Conservation (phyloP, 371 early-diverging fungal species). For the Actinomortierella wolfii region DNA sequence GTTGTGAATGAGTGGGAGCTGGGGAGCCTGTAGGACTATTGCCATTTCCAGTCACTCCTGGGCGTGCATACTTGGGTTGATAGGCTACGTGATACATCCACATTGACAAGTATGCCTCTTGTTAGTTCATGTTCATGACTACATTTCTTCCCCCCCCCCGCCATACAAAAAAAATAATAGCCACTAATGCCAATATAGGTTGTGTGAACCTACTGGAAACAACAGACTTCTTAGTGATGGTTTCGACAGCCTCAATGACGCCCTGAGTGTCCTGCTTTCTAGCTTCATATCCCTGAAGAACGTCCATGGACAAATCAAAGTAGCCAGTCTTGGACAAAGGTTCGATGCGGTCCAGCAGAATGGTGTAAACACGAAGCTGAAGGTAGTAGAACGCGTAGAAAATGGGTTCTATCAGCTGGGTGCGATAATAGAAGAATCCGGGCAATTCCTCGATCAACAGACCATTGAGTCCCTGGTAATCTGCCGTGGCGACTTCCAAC, state of each 20-base stretch:
- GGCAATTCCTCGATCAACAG: slow-evolving; percentile 74
- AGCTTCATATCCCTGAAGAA: slow-evolving; percentile 33
- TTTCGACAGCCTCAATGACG: slow-evolving; percentile 37
- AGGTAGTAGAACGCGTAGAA: slow-evolving; percentile 71
- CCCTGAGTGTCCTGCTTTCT: slow-evolving; percentile 31
- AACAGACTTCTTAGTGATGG: slow-evolving; percentile 31
- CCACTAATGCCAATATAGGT: too few relatives aligned
- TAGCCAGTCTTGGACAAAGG: slow-evolving; percentile 49
- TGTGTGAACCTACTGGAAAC: slow-evolving; percentile 21
- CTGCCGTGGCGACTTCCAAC: slow-evolving; percentile 74
- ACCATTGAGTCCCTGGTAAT: slow-evolving; percentile 74
- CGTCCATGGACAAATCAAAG: slow-evolving; percentile 42
- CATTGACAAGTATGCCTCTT: too few relatives aligned
- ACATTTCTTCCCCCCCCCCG: too few relatives aligned
- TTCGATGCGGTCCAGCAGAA: slow-evolving; percentile 58
- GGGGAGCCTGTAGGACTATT: slow-evolving; percentile 8
- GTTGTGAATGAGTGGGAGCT: slow-evolving; percentile 6
- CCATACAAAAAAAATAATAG: too few relatives aligned
- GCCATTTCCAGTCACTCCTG: neutral
- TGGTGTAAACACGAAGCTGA: slow-evolving; percentile 67
- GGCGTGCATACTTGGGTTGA: slow-evolving; percentile 28
- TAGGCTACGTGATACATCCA: too few relatives aligned
- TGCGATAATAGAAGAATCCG: slow-evolving; percentile 59
- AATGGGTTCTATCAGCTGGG: slow-evolving; percentile 74
- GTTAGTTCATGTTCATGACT: too few relatives aligned